phyloP scores from a whole-genome alignment of 371 early-diverging fungal species.

The Syncephalastrum contaminatum region DNA sequence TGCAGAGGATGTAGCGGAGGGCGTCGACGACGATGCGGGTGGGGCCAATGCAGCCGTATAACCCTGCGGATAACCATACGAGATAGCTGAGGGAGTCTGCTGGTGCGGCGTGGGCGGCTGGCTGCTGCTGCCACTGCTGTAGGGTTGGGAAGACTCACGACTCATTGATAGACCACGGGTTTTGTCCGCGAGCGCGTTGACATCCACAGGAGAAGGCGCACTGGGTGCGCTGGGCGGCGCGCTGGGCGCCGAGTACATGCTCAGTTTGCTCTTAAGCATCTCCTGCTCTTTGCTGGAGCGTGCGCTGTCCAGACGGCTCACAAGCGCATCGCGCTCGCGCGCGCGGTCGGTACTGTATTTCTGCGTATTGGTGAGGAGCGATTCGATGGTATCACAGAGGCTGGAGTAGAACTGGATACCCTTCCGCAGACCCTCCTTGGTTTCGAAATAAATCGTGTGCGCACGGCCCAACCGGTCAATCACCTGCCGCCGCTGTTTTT shows the following conservation, averaged over 20 bases:
- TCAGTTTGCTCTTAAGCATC: constrained; percentile 67
- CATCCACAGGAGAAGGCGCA: too few relatives aligned
- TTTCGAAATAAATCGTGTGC: constrained; percentile 50
- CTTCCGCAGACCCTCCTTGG: constrained; percentile 64
- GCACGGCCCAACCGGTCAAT: constrained; percentile 62
- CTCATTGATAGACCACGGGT: too few relatives aligned
- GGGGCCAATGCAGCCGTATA: constrained; percentile 14
- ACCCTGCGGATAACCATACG: constrained; percentile 27
- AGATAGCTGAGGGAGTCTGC: constrained; percentile 23
- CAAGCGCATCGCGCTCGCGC: constrained; percentile 64
- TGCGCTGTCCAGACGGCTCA: constrained; percentile 53
- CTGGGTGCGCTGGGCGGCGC: constrained; percentile 12
- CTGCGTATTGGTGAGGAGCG: constrained; percentile 55
- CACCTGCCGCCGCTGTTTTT: constrained; percentile 56
- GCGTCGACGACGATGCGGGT: constrained; percentile 6
- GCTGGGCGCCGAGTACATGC: constrained; percentile 20
- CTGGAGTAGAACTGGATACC: constrained; percentile 78
- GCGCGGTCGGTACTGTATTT: constrained; percentile 65
- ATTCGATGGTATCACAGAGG: constrained; percentile 60
- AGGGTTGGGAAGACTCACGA: too few relatives aligned
- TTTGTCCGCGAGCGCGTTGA: too few relatives aligned
- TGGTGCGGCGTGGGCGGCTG: constrained; percentile 2
- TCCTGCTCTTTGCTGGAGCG: constrained; percentile 69
- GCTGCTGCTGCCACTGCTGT: too few relatives aligned
- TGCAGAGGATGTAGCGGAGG: constrained; percentile 8